Evolutionary conservation across 164 flowering plant species (phyloP).

Genomic region (Annona squamosa): DNA sequence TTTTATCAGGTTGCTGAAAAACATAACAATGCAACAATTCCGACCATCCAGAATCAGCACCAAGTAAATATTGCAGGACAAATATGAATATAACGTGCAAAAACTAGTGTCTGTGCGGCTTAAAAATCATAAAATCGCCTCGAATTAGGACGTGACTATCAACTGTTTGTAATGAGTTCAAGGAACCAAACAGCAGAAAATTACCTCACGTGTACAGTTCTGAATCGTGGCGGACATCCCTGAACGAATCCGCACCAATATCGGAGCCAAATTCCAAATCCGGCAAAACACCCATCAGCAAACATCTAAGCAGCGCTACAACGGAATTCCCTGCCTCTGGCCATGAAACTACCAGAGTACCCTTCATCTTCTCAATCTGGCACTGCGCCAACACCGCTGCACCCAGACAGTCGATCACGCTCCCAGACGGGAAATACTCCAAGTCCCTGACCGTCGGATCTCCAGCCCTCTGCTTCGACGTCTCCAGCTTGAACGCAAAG

Average conservation of each 20-base stretch:
- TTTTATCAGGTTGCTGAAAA: no score
- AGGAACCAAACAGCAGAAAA: no score
- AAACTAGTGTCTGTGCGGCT: no score
- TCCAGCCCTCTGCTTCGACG: slow-evolving; percentile 15
- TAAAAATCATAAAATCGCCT: no score
- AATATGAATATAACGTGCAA: no score
- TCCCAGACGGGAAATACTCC: slow-evolving; percentile 16
- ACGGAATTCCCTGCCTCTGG: slow-evolving; percentile 9
- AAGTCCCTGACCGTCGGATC: not conserved
- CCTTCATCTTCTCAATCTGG: slow-evolving; percentile 12
- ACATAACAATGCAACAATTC: no score
- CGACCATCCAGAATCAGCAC: no score
- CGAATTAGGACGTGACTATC: no score
- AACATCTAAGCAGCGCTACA: slow-evolving; percentile 7
- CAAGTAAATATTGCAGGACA: no score
- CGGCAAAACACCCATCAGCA: slow-evolving; percentile 3
- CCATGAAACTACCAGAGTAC: slow-evolving; percentile 13
- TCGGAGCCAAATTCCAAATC: not conserved
- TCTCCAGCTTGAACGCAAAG: slow-evolving; percentile 15
- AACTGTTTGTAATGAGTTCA: no score
- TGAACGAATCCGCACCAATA: not conserved
- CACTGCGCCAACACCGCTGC: slow-evolving; percentile 13
- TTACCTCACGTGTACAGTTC: slow-evolving; percentile 10
- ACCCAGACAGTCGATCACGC: slow-evolving; percentile 14
- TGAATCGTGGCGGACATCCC: slow-evolving; percentile 8